Evolutionary conservation across 305 asterid genomes (phyloP).

Genomic region (Euphrasia arctica): DNA sequence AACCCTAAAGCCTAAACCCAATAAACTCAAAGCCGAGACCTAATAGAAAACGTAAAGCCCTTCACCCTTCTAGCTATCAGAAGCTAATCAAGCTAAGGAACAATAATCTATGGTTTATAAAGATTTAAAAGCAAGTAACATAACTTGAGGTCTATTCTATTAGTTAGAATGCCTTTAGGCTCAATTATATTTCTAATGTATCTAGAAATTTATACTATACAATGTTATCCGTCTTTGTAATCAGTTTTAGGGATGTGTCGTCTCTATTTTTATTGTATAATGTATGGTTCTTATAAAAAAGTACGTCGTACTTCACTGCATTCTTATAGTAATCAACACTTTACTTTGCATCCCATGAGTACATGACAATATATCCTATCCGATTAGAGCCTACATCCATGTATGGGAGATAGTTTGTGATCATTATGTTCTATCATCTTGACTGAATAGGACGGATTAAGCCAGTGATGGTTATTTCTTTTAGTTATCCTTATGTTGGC

Average conservation of each 20-base stretch:
- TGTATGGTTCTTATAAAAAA: neutral
- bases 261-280: too few species aligned
- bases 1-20: too few species aligned
- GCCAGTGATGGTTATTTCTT: conserved; percentile 15
- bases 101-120: conserved; percentile 12
- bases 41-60: too few species aligned
- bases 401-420: conserved; percentile 2
- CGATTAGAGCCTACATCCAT: neutral
- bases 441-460: conserved; percentile 16
- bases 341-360: neutral
- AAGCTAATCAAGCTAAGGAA: neutral
- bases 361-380: neutral
- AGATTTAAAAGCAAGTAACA: conserved; percentile 16
- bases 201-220: neutral
- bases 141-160: neutral
- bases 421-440: conserved; percentile 4
- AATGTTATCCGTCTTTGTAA: too few species aligned
- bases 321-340: neutral
- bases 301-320: conserved; percentile 4
- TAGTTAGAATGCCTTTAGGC: neutral
- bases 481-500: conserved; percentile 10
- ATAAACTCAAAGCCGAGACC: too few species aligned
- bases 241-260: neutral
- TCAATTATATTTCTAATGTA: neutral
- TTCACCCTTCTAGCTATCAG: too few species aligned